A percentile compares a stretch with the other conserved stretches of the same genome.
Evolutionary conservation across 176 grass and related monocot genomes (phyloP).

Genomic region (Olyra latifolia): DNA sequence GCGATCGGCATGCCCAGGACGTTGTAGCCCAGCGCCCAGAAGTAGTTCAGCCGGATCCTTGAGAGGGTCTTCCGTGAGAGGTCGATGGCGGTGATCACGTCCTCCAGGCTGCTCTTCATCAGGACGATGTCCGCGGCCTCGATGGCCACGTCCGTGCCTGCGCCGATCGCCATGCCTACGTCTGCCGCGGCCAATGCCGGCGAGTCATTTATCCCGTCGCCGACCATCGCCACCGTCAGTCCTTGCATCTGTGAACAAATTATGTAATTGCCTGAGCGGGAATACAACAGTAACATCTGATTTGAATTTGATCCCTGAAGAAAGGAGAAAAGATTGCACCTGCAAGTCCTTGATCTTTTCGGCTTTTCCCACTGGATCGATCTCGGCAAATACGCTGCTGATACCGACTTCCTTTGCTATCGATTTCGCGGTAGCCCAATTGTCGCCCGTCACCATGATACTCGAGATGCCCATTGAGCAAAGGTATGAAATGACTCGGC

Average conservation of each 20-base stretch:
- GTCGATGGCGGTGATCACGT: conserved; percentile 90
- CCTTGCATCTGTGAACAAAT: conserved; percentile 61
- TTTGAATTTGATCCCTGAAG: not conserved
- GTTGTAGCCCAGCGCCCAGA: conserved; percentile 95
- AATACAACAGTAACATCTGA: not conserved
- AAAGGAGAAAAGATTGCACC: conserved; percentile 35
- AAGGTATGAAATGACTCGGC: conserved; percentile 65
- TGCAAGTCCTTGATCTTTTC: conserved; percentile 94
- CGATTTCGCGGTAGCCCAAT: conserved; percentile 85
- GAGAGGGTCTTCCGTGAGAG: conserved; percentile 84
- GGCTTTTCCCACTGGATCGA: conserved; percentile 84
- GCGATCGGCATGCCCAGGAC: conserved; percentile 79
- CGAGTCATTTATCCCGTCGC: conserved; percentile 86
- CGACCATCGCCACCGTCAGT: conserved; percentile 86
- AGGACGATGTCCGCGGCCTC: conserved; percentile 86
- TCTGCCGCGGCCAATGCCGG: conserved; percentile 80
- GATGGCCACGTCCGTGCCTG: conserved; percentile 85
- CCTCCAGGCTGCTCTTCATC: conserved; percentile 87
- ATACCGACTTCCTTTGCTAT: conserved; percentile 96
- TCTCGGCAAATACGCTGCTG: conserved; percentile 70
- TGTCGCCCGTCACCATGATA: conserved; percentile 98
- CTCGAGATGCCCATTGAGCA: conserved; percentile 85
- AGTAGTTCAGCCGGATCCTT: conserved; percentile 77
- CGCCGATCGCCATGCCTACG: conserved; percentile 85
- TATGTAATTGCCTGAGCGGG: conserved; percentile 1